A percentile compares a stretch with the other conserved stretches of the same genome.
Evolutionary conservation across 1,139 yeast genomes (phyloP).

Genomic region (Magnusiomyces suaveolens): DNA sequence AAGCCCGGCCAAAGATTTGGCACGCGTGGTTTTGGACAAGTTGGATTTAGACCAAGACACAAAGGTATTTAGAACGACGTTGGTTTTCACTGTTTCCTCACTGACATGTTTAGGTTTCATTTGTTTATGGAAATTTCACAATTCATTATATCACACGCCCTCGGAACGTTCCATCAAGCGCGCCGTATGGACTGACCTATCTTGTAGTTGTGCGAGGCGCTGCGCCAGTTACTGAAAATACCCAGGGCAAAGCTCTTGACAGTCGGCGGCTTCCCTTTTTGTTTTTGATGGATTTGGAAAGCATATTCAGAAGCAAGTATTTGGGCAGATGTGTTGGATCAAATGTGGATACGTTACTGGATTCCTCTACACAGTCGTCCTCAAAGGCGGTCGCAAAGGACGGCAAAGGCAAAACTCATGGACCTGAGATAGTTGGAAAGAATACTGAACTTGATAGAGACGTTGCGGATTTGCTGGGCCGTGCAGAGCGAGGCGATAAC

Average conservation of each 20-base stretch:
- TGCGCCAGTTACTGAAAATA: not conserved
- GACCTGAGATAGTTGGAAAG: slow-evolving; percentile 10
- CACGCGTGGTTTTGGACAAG: slow-evolving; percentile 24
- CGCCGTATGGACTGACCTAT: slow-evolving; percentile 28
- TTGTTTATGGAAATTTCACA: slow-evolving; percentile 28
- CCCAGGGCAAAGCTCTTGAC: slow-evolving; percentile 10
- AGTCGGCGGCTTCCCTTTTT: slow-evolving; percentile 31
- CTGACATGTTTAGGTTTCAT: slow-evolving; percentile 18
- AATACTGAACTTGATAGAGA: slow-evolving; percentile 14
- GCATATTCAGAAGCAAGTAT: slow-evolving; percentile 19
- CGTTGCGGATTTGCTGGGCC: slow-evolving; percentile 18
- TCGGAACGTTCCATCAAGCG: slow-evolving; percentile 17
- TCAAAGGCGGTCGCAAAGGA: too few species aligned
- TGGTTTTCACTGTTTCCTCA: not conserved
- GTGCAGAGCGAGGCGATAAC: slow-evolving; percentile 24
- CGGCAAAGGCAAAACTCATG: slow-evolving; percentile 9
- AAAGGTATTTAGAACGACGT: slow-evolving; percentile 17
- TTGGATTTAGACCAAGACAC: slow-evolving; percentile 23
- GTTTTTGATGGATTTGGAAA: slow-evolving; percentile 27
- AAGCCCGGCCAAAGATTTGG: slow-evolving; percentile 21
- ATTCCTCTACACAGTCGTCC: too few species aligned
- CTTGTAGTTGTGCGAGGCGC: slow-evolving; percentile 22
- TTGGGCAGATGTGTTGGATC: slow-evolving; percentile 14
- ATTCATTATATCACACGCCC: slow-evolving; percentile 31
- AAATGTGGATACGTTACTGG: slow-evolving; percentile 14